Evolutionary conservation across 805 yeast species (phyloP).

Genomic region (Suhomyces canberraensis): DNA sequence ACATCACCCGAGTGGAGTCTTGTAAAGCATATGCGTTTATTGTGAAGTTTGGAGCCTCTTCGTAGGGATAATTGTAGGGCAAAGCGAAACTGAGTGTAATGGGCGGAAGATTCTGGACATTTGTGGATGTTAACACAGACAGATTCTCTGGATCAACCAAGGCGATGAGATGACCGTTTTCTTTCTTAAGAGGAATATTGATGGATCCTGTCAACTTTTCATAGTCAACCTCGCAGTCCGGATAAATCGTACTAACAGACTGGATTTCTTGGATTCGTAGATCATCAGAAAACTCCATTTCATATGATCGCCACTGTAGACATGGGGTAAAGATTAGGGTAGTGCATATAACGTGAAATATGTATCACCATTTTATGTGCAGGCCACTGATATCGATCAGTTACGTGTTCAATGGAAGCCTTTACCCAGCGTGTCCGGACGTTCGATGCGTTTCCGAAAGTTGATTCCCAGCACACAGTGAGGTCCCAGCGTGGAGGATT

Average conservation of each 20-base stretch:
- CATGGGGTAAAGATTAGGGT: no score
- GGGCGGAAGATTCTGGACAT: conserved; percentile 29
- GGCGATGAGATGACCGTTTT: conserved; percentile 13
- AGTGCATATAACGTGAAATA: no score
- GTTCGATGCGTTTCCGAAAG: conserved; percentile 47
- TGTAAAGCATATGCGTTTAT: conserved; percentile 33
- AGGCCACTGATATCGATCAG: no score
- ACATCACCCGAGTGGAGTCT: conserved; percentile 6
- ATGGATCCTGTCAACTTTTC: conserved; percentile 19
- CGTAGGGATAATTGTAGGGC: conserved; percentile 35
- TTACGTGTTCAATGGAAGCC: conserved; percentile 38
- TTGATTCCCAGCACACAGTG: conserved; percentile 55
- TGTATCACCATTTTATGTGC: no score
- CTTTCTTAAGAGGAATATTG: conserved; percentile 22
- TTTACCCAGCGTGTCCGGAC: conserved; percentile 40
- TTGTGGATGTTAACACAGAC: not conserved
- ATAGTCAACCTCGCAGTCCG: conserved; percentile 23
- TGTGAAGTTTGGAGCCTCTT: conserved; percentile 20
- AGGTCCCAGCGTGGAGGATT: conserved; percentile 75
- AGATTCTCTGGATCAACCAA: conserved; percentile 2
- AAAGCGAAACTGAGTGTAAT: conserved; percentile 25
- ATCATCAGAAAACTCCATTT: conserved; percentile 16
- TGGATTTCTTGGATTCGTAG: conserved; percentile 36
- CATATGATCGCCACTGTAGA: no score
- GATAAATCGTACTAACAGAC: conserved; percentile 40